These are phyloP conservation scores for Aspergillus candidus DNA, from an alignment of 2,329 filamentous ascomycete genomes.

Conservation along the genomic window DNA sequence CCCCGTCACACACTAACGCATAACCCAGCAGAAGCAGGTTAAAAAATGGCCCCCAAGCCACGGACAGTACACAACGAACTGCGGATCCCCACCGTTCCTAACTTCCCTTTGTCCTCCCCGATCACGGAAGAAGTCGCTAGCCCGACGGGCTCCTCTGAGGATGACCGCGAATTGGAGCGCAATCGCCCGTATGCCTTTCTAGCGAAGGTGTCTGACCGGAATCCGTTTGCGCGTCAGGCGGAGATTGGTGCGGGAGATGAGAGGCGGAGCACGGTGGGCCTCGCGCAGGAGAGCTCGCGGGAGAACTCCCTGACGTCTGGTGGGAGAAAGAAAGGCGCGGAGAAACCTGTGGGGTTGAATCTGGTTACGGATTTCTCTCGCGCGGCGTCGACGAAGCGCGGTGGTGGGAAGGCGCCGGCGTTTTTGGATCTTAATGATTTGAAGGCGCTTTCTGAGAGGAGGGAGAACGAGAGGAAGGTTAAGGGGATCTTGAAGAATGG, in stretches of 20 bases:
- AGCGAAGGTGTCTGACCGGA: slow-evolving; percentile 19
- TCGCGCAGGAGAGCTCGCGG: slow-evolving; percentile 1
- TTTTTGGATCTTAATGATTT: slow-evolving; percentile 37
- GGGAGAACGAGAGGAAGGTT: slow-evolving; percentile 27
- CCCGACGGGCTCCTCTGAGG: slow-evolving; percentile 30
- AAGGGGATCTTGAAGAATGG: slow-evolving; percentile 19
- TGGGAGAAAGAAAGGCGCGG: slow-evolving; percentile 18
- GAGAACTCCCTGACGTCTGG: neutral
- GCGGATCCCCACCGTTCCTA: slow-evolving; percentile 27
- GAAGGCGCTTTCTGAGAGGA: slow-evolving; percentile 28
- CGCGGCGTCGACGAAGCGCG: slow-evolving; percentile 9
- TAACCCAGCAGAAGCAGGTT: too few species aligned
- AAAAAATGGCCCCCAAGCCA: slow-evolving; percentile 18
- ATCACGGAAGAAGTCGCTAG: slow-evolving; percentile 39
- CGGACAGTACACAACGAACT: slow-evolving; percentile 23
- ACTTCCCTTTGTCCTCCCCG: slow-evolving; percentile 40
- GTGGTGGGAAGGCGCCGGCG: slow-evolving; percentile 10
- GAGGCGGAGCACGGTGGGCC: slow-evolving; percentile 12
- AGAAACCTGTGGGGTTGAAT: slow-evolving; percentile 35
- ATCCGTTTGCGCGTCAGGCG: slow-evolving; percentile 8
- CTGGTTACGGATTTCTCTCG: slow-evolving; percentile 38
- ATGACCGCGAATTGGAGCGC: slow-evolving; percentile 23
- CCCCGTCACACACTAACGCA: too few species aligned
- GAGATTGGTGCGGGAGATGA: slow-evolving; percentile 1
- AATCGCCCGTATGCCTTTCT: slow-evolving; percentile 29